phyloP scores from a whole-genome alignment of 139 green algal species.

The Chlorella vulgaris region DNA sequence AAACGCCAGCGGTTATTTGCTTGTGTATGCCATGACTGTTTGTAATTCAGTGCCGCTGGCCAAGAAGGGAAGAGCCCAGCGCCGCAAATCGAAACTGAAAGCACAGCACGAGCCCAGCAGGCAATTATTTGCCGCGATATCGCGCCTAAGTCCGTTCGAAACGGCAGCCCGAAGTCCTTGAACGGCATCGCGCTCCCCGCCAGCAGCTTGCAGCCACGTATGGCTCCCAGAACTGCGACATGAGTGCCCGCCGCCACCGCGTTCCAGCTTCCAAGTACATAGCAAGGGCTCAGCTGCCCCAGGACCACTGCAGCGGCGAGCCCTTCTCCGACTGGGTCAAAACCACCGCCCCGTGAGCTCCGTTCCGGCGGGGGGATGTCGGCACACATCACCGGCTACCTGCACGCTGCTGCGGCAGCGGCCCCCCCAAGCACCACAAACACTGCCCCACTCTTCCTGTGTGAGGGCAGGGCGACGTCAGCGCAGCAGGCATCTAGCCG shows the following conservation, averaged over 20 bases:
- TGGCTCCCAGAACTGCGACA: background rate
- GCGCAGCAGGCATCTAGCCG: conserved; percentile 26
- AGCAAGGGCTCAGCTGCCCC: background rate
- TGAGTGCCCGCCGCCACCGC: background rate
- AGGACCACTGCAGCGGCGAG: conserved; percentile 4
- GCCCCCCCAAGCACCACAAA: background rate
- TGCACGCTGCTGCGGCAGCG: conserved; percentile 7
- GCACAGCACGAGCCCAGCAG: too few relatives aligned
- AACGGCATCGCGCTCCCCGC: too few relatives aligned
- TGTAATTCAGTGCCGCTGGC: too few relatives aligned
- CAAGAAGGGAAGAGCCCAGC: too few relatives aligned
- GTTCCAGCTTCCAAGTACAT: background rate
- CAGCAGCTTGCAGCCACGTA: too few relatives aligned
- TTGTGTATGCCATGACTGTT: too few relatives aligned
- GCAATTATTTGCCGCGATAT: too few relatives aligned
- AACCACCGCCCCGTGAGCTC: background rate
- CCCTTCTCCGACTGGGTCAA: background rate
- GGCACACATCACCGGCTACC: conserved; percentile 26
- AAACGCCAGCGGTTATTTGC: too few relatives aligned
- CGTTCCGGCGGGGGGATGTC: background rate
- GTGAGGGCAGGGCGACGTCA: conserved; percentile 24
- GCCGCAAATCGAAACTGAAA: too few relatives aligned
- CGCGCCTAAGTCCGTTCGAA: too few relatives aligned
- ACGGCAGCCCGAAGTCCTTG: too few relatives aligned
- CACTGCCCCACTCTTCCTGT: conserved; percentile 21